A percentile compares a stretch with the other conserved stretches of the same genome.
Evolutionary conservation across 257 asterid genomes (phyloP).

Genomic region (Solanum dulcamara): DNA sequence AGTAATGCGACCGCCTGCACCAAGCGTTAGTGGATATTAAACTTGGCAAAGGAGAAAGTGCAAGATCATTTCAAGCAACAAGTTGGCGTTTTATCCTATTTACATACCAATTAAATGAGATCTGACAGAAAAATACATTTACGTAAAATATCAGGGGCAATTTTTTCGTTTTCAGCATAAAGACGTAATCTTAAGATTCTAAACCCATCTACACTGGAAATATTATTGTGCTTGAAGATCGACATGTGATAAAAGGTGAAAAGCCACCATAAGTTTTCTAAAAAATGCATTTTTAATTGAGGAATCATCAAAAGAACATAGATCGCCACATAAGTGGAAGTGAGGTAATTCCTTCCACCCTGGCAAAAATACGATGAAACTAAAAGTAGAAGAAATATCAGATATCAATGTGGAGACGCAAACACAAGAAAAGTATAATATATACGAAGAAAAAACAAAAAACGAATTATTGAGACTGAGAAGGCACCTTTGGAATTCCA

Average conservation of each 20-base stretch:
- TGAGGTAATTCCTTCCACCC: not conserved
- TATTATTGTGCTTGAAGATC: not conserved
- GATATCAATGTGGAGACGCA: not conserved
- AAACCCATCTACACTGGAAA: not conserved
- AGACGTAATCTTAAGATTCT: not conserved
- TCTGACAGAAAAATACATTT: not conserved
- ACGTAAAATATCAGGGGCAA: not conserved
- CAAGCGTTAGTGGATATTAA: not conserved
- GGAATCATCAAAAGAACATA: not conserved
- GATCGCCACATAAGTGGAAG: not conserved
- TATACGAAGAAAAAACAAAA: not conserved
- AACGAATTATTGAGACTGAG: not conserved
- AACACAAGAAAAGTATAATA: not conserved
- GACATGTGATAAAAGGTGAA: not conserved
- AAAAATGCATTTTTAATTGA: not conserved
- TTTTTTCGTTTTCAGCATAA: not conserved
- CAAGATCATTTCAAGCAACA: not conserved
- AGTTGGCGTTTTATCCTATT: not conserved
- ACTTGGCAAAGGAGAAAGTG: not conserved
- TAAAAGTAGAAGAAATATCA: not conserved
- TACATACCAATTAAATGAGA: not conserved
- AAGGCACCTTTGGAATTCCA: constrained; percentile 79
- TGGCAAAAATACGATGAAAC: not conserved
- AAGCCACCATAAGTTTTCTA: not conserved
- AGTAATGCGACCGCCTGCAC: constrained; percentile 66